Conservation (phyloP, 169 alveolate species). For the Plasmodium coatneyi region DNA sequence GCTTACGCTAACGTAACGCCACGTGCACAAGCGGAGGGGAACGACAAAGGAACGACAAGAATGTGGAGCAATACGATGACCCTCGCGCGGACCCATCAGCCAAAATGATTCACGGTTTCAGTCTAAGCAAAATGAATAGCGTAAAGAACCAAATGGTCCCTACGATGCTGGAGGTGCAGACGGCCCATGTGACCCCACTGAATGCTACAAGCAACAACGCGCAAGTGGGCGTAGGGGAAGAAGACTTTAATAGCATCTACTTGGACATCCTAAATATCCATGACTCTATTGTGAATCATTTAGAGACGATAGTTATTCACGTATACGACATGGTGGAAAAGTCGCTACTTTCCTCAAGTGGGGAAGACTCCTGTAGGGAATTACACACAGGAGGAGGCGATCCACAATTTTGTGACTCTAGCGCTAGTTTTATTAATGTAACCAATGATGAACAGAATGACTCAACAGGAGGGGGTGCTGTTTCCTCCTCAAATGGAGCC, state of each 20-base stretch:
- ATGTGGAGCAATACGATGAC: neutral
- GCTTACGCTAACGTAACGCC: neutral
- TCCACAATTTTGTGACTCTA: neutral
- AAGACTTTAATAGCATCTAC: slow-evolving; percentile 44
- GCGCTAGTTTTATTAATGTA: neutral
- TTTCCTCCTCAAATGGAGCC: neutral
- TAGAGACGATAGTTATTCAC: slow-evolving; percentile 24
- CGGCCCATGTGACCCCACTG: slow-evolving; percentile 19
- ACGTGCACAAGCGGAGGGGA: neutral
- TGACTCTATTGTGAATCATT: slow-evolving; percentile 58
- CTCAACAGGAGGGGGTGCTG: neutral
- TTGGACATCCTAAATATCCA: slow-evolving; percentile 48
- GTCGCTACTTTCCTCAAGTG: neutral
- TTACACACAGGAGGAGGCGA: neutral
- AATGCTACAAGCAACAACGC: neutral
- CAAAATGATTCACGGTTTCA: neutral
- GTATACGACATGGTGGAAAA: slow-evolving; percentile 32
- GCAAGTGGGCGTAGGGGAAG: slow-evolving; percentile 13
- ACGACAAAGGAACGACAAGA: neutral
- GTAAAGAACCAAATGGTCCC: neutral
- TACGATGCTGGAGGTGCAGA: neutral
- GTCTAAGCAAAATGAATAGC: neutral
- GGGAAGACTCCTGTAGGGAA: neutral
- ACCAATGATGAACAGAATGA: neutral
- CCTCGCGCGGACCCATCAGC: neutral